These are phyloP conservation scores for Beauveria sp. DNA, from an alignment of 2,329 filamentous ascomycete species.

Conservation along the genomic window DNA sequence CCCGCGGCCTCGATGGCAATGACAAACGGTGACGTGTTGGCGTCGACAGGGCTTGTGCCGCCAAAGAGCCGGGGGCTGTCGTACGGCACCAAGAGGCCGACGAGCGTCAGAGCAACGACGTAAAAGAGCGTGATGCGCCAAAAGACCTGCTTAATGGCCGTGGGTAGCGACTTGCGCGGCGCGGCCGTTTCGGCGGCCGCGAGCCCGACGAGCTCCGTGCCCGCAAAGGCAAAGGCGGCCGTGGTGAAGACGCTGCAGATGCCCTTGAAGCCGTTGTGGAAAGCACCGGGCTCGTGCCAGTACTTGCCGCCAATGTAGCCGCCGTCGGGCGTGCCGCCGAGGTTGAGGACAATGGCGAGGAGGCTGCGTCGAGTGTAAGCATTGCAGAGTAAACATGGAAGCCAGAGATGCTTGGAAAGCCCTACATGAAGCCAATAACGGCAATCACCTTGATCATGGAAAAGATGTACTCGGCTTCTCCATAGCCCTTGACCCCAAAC, in stretches of 20 bases:
- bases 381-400: no score
- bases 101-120: slow-evolving; percentile 64
- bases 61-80: slow-evolving; percentile 25
- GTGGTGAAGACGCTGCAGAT: slow-evolving; percentile 62
- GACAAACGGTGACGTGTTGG: slow-evolving; percentile 72
- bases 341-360: slow-evolving; percentile 69
- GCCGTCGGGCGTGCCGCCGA: slow-evolving; percentile 58
- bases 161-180: slow-evolving; percentile 65
- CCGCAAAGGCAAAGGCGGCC: slow-evolving; percentile 61
- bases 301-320: slow-evolving; percentile 67
- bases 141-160: slow-evolving; percentile 77
- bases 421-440: slow-evolving; percentile 80
- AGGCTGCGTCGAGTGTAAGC: slow-evolving; percentile 38
- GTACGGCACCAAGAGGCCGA: slow-evolving; percentile 70
- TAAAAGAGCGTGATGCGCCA: slow-evolving; percentile 84
- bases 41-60: slow-evolving; percentile 30
- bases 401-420: slow-evolving; percentile 7
- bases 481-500: slow-evolving; percentile 82
- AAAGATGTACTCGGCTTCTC: slow-evolving; percentile 84
- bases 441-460: slow-evolving; percentile 80
- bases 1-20: slow-evolving; percentile 75
- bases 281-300: slow-evolving; percentile 70
- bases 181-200: slow-evolving; percentile 63
- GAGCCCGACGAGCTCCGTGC: slow-evolving; percentile 61
- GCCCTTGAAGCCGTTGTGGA: slow-evolving; percentile 68